These are phyloP conservation scores for Monilinia vaccinii-corymbosi DNA, from an alignment of 2,329 filamentous ascomycete species.

Conservation along the genomic window DNA sequence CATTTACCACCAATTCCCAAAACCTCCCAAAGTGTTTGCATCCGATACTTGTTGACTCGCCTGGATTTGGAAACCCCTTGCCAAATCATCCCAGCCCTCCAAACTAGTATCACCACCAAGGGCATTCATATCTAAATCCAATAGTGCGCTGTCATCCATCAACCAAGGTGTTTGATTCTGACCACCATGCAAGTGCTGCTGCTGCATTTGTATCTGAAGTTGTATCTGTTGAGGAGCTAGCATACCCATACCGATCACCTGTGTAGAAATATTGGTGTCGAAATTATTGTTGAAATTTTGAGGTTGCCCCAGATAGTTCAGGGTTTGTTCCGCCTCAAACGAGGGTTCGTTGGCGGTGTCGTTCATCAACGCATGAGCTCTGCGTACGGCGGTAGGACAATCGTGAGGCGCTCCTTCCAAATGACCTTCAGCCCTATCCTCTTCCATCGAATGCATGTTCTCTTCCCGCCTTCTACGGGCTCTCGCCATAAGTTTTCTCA, in stretches of 20 bases:
- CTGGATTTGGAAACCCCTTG: conserved; percentile 28
- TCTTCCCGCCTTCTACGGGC: conserved; percentile 44
- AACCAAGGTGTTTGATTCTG: conserved; percentile 15
- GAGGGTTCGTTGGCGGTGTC: not conserved
- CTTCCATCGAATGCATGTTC: conserved; percentile 32
- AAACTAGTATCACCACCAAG: conserved; percentile 26
- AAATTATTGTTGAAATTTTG: not conserved
- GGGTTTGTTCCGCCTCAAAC: not conserved
- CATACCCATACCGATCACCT: conserved; percentile 21
- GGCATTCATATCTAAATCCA: conserved; percentile 26
- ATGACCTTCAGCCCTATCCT: conserved; percentile 1
- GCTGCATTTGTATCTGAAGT: conserved; percentile 19
- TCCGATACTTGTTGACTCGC: conserved; percentile 10
- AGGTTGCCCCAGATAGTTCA: not conserved
- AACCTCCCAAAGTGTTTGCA: conserved; percentile 18
- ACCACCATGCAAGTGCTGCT: conserved; percentile 10
- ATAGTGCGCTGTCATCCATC: conserved; percentile 22
- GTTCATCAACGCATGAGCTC: not conserved
- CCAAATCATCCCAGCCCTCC: conserved; percentile 31
- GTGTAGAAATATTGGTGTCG: conserved; percentile 15
- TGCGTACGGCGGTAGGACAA: not conserved
- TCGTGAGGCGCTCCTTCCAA: conserved; percentile 9
- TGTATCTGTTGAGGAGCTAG: conserved; percentile 20
- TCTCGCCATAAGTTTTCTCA: conserved; percentile 51
- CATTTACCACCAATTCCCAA: conserved; percentile 25